These are phyloP conservation scores for Skeletonema potamos DNA, from an alignment of 108 stramenopile species.

Conservation along the genomic window DNA sequence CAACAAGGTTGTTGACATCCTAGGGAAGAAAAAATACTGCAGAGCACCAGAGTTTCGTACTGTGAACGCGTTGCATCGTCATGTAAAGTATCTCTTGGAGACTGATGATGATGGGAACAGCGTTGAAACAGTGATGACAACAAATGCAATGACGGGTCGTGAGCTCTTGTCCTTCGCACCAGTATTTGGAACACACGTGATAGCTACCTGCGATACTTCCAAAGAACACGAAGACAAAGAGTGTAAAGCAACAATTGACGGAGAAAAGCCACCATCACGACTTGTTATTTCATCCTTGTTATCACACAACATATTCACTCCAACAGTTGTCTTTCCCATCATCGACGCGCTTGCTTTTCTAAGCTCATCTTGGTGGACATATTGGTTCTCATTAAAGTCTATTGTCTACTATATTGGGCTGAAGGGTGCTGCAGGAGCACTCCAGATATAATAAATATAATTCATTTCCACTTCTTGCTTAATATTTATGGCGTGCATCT, in stretches of 20 bases:
- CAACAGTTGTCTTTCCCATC: constrained; percentile 23
- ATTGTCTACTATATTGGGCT: constrained; percentile 17
- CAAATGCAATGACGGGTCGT: constrained; percentile 20
- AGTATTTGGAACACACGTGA: not conserved
- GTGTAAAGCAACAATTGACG: not conserved
- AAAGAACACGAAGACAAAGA: not conserved
- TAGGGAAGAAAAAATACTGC: constrained; percentile 27
- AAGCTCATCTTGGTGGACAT: constrained; percentile 30
- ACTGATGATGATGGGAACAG: constrained; percentile 9
- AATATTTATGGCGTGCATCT: constrained; percentile 84
- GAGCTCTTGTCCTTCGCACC: constrained; percentile 7
- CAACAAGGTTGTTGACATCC: constrained; percentile 9
- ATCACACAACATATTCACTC: constrained; percentile 26
- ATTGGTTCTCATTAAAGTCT: constrained; percentile 21
- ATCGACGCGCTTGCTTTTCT: constrained; percentile 23
- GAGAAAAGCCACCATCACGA: not conserved
- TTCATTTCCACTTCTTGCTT: not conserved
- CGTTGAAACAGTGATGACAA: not conserved
- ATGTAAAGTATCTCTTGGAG: constrained; percentile 16
- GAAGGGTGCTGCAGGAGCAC: not conserved
- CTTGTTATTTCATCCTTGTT: constrained; percentile 13
- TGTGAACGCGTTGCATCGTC: constrained; percentile 25
- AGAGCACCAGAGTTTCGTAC: constrained; percentile 25
- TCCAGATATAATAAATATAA: not conserved
- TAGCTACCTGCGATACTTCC: not conserved